phyloP scores from a whole-genome alignment of 202 grass and related monocot genomes.

The Cymbopogon flexuosus region DNA sequence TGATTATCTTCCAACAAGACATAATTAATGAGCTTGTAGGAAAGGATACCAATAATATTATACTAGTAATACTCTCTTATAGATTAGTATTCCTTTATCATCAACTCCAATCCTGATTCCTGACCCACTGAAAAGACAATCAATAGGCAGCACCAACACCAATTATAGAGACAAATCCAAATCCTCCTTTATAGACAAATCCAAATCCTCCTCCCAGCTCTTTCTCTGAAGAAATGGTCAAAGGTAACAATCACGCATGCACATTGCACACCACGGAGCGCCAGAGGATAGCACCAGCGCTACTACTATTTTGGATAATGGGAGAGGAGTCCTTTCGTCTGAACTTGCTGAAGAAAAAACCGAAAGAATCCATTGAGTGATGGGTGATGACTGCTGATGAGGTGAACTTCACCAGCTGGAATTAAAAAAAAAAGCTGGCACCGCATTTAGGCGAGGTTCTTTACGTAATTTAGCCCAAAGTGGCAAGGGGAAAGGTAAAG shows the following conservation, averaged over 20 bases:
- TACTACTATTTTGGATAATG: neutral
- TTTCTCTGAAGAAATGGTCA: neutral
- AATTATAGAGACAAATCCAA: neutral
- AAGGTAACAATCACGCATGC: neutral
- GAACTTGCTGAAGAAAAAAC: neutral
- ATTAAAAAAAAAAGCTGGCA: too few species aligned
- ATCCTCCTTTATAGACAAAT: too few species aligned
- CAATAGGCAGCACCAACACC: neutral
- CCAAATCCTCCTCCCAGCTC: neutral
- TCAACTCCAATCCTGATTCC: neutral
- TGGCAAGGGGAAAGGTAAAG: constrained; percentile 8
- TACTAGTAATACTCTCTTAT: neutral
- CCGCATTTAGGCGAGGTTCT: constrained; percentile 34
- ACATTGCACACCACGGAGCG: neutral
- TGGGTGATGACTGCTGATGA: neutral
- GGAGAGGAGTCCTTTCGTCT: neutral
- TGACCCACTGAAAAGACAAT: constrained; percentile 16
- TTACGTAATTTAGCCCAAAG: constrained; percentile 48
- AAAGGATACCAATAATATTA: neutral
- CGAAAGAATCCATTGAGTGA: constrained; percentile 2
- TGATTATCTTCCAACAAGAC: neutral
- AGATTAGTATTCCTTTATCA: neutral
- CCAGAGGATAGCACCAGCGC: neutral
- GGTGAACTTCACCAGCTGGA: neutral
- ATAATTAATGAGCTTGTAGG: neutral